Conservation (phyloP, 306 rosid genomes). For the Trichosanthes cucumerina region DNA sequence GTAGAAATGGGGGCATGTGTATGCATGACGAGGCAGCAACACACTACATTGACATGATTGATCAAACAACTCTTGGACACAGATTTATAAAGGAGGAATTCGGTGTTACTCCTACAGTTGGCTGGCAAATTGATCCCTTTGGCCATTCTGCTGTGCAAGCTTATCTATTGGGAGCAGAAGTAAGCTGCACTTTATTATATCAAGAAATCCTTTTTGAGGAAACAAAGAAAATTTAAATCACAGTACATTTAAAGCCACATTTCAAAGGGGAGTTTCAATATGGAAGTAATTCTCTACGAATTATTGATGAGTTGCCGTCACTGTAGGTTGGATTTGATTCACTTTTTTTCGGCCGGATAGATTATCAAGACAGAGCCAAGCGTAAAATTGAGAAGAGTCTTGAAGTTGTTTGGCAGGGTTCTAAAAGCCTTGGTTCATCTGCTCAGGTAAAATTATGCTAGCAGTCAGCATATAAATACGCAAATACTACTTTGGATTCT, state of each 20-base stretch:
- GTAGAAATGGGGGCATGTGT: constrained; percentile 91
- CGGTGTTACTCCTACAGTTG: constrained; percentile 35
- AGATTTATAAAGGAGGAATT: constrained; percentile 28
- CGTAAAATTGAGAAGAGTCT: constrained; percentile 41
- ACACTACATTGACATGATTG: constrained; percentile 74
- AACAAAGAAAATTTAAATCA: not conserved
- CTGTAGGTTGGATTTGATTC: constrained; percentile 45
- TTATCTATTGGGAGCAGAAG: constrained; percentile 48
- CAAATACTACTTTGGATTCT: not conserved
- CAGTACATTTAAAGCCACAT: not conserved
- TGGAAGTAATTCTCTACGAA: not conserved
- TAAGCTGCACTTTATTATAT: constrained; percentile 10
- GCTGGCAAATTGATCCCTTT: constrained; percentile 59
- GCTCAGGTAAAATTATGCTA: constrained; percentile 22
- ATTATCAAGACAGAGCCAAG: constrained; percentile 43
- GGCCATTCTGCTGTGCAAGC: constrained; percentile 59
- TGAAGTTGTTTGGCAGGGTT: constrained; percentile 44
- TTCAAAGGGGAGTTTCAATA: not conserved
- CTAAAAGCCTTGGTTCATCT: constrained; percentile 41
- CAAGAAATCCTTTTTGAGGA: not conserved
- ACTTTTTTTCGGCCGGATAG: constrained; percentile 37
- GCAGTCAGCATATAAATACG: not conserved
- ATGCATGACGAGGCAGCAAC: constrained; percentile 95
- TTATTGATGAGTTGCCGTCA: constrained; percentile 5
- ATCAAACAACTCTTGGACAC: constrained; percentile 37